A percentile compares a stretch with the other conserved stretches of the same genome.
phyloP scores from a whole-genome alignment of 2,329 filamentous ascomycete species.

The Madurella mycetomatis region DNA sequence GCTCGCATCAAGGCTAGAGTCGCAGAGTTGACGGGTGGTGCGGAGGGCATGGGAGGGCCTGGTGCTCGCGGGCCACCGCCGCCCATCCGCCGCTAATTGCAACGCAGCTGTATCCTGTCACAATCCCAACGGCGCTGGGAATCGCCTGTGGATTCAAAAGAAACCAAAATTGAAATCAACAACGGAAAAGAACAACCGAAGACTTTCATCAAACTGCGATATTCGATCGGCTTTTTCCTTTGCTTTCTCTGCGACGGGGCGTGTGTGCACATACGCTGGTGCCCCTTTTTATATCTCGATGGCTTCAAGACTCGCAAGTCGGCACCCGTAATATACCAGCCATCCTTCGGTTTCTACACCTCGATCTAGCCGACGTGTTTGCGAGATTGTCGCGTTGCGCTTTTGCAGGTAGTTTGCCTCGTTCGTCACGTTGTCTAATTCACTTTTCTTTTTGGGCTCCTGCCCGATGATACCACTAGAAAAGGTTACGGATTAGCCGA shows the following conservation, averaged over 20 bases:
- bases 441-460: constrained; percentile 7
- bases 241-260: constrained; percentile 6
- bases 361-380: not conserved
- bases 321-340: constrained; percentile 19
- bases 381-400: not conserved
- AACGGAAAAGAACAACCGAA: constrained; percentile 1
- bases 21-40: constrained; percentile 84
- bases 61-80: constrained; percentile 30
- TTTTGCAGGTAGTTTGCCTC: not conserved
- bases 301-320: constrained; percentile 4
- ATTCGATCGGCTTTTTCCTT: constrained; percentile 9
- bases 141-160: not conserved
- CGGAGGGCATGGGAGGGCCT: constrained; percentile 53
- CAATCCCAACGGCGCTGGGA: not conserved
- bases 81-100: constrained; percentile 29
- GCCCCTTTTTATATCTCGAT: not conserved
- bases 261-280: not conserved
- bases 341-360: not conserved
- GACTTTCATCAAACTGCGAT: constrained; percentile 4
- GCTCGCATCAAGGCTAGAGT: constrained; percentile 97
- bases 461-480: constrained; percentile 31
- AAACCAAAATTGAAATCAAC: constrained; percentile 7
- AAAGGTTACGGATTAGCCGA: constrained; percentile 23
- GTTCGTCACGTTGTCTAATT: constrained; percentile 5
- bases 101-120: constrained; percentile 8